phyloP scores from a whole-genome alignment of 306 rosid species.

The Abrus pulchellus region DNA sequence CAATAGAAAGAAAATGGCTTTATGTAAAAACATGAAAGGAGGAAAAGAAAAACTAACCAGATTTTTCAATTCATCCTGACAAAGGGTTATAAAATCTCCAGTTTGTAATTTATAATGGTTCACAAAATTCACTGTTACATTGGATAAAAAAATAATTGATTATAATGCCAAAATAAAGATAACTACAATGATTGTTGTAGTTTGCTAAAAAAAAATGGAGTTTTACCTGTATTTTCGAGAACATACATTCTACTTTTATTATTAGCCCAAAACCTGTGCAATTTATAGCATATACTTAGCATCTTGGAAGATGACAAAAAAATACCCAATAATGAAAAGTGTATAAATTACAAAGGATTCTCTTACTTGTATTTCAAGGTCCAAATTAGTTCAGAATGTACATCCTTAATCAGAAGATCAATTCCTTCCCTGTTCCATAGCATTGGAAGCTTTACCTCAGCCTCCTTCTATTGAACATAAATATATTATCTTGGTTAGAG shows the following conservation, averaged over 20 bases:
- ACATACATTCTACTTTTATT: conserved; percentile 75
- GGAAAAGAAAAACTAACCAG: conserved; percentile 59
- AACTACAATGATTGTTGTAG: not conserved
- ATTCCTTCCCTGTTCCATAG: conserved; percentile 61
- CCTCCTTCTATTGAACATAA: conserved; percentile 60
- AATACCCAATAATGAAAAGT: not conserved
- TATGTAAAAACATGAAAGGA: not conserved
- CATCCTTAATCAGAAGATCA: conserved; percentile 57
- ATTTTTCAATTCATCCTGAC: conserved; percentile 60
- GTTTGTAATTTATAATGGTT: conserved; percentile 50
- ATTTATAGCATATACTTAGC: not conserved
- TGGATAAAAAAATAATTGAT: not conserved
- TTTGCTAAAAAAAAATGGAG: not conserved
- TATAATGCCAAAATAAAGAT: not conserved
- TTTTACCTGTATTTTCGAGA: conserved; percentile 67
- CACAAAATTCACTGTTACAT: conserved; percentile 63
- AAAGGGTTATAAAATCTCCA: conserved; percentile 69
- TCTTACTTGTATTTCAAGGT: conserved; percentile 57
- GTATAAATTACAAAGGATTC: not conserved
- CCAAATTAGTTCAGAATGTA: conserved; percentile 57
- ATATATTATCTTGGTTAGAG: not conserved
- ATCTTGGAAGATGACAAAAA: not conserved
- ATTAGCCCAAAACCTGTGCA: conserved; percentile 71
- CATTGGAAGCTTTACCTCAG: conserved; percentile 66
- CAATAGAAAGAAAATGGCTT: too few relatives aligned